Base-by-base conservation (phyloP, 1,139 yeast genomes). In the Blastobotrys indianensis region DNA sequence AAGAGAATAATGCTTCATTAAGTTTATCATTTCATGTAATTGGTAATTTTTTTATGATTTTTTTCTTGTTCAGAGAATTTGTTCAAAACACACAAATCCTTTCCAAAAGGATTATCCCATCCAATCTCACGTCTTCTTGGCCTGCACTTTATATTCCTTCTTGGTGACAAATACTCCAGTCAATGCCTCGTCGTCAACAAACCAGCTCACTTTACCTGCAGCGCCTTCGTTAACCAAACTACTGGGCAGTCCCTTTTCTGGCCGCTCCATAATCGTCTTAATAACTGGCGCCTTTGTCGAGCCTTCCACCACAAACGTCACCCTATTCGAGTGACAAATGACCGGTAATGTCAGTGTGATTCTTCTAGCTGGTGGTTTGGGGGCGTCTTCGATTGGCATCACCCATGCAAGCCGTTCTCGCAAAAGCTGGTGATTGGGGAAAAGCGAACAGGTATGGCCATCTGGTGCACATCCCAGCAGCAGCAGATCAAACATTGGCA, bases 401-500 rank as follows among this genome's bases (percentile, higher is more conserved):
- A 92, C 92, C 98, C 98, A 92, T 2, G 97, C 97, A 59, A 85
- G 76, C 57, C 84, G 79, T 63, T 92, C 98, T 60, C 97, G 76
- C 54, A 92, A 73, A 47, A 85, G 82, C 54, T 86, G 94, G 62
- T 86, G 94, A 61, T 85, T 84, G 13, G 98, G 98, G 72, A 92
- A 92, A 50, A 92, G 75, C 23, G 96, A 87, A 46, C 97, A 96
- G 59, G 90, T 86, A 64, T 92, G 98, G 25, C 98, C 98, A 65
- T 92, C 98, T 2, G 98, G 98, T 0, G 98, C 98, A 73, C 97
- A 90, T 16, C 98, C 98, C 52, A 92, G 74, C 54, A 92, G 71
- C 53, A 92, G 76, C 51, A 92, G 70, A 66, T 92, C 98, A 69
- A 92, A 92, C 79, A 86, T 81, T 49, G 98, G 98, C 53, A 90